These are phyloP conservation scores for Kluyveromyces sp. DNA, from an alignment of 1,139 yeast species.

Conservation along the genomic window DNA sequence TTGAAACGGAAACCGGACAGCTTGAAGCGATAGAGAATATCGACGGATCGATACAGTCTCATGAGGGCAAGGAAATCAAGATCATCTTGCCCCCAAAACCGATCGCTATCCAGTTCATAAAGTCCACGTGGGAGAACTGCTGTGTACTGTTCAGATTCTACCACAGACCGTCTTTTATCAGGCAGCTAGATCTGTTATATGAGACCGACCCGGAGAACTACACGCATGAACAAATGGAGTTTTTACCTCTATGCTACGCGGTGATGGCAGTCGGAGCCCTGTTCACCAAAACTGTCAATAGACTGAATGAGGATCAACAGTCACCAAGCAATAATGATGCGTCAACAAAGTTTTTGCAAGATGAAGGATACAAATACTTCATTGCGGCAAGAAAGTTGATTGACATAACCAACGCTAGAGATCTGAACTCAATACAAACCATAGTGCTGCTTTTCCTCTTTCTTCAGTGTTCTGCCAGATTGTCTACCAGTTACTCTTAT, in stretches of 20 bases:
- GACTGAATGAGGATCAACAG: conserved; percentile 3
- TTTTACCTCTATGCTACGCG: conserved; percentile 66
- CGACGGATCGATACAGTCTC: conserved; percentile 37
- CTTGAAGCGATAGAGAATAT: conserved; percentile 18
- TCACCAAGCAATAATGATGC: conserved; percentile 6
- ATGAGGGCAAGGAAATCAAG: conserved; percentile 44
- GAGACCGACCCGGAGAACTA: conserved; percentile 61
- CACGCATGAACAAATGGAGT: conserved; percentile 63
- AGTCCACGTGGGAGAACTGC: conserved; percentile 81
- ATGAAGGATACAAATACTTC: conserved; percentile 81
- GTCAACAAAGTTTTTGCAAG: conserved; percentile 45
- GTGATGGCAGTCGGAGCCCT: conserved; percentile 74
- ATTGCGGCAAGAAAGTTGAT: conserved; percentile 80
- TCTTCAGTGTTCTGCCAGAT: conserved; percentile 81
- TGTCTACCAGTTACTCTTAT: conserved; percentile 85
- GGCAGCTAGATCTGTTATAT: conserved; percentile 53
- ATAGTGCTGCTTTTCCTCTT: conserved; percentile 62
- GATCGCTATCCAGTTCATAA: conserved; percentile 64
- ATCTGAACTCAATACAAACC: conserved; percentile 65
- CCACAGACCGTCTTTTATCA: conserved; percentile 74
- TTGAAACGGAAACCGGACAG: background rate
- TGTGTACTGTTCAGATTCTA: conserved; percentile 81
- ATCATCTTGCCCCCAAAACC: conserved; percentile 73
- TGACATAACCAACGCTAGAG: conserved; percentile 64
- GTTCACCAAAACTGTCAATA: conserved; percentile 40